Conservation (phyloP, 495 filamentous ascomycete species). For the Penicillium macrosclerotiorum region DNA sequence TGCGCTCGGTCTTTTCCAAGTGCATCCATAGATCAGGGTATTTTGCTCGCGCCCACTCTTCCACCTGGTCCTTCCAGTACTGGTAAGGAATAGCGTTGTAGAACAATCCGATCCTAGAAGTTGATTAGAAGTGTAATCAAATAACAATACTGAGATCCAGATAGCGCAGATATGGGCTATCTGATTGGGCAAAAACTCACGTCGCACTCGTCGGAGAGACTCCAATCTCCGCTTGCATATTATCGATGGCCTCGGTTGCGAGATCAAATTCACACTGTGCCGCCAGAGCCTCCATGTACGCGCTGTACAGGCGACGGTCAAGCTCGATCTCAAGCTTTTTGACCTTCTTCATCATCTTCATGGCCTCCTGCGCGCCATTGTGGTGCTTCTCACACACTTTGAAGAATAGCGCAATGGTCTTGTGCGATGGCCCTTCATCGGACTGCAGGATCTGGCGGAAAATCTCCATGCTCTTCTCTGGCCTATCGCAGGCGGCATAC, state of each 20-base stretch:
- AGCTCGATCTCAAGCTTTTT: slow-evolving; percentile 71
- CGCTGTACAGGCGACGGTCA: slow-evolving; percentile 65
- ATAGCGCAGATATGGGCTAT: background rate
- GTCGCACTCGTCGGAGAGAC: slow-evolving; percentile 61
- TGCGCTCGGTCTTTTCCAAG: slow-evolving; percentile 39
- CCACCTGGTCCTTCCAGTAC: slow-evolving; percentile 62
- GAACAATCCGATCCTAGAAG: slow-evolving; percentile 61
- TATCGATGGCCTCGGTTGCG: slow-evolving; percentile 59
- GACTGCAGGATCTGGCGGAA: slow-evolving; percentile 78
- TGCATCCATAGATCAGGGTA: slow-evolving; percentile 69
- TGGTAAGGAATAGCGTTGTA: slow-evolving; percentile 66
- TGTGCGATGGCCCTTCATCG: slow-evolving; percentile 77
- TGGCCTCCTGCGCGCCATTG: slow-evolving; percentile 62
- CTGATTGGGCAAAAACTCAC: slow-evolving; percentile 56
- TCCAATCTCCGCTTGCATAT: slow-evolving; percentile 63
- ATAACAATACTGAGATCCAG: too few relatives aligned
- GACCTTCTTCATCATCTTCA: slow-evolving; percentile 72
- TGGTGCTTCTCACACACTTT: slow-evolving; percentile 65
- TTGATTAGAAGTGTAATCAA: too few relatives aligned
- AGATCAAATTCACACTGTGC: slow-evolving; percentile 65
- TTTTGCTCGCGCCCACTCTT: slow-evolving; percentile 64
- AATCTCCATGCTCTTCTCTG: slow-evolving; percentile 64
- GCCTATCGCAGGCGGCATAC: slow-evolving; percentile 64
- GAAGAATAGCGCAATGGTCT: slow-evolving; percentile 74
- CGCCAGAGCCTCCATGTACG: slow-evolving; percentile 73